Evolutionary conservation across 768 basidiomycete genomes (phyloP).

Genomic region (Tremella mesenterica): DNA sequence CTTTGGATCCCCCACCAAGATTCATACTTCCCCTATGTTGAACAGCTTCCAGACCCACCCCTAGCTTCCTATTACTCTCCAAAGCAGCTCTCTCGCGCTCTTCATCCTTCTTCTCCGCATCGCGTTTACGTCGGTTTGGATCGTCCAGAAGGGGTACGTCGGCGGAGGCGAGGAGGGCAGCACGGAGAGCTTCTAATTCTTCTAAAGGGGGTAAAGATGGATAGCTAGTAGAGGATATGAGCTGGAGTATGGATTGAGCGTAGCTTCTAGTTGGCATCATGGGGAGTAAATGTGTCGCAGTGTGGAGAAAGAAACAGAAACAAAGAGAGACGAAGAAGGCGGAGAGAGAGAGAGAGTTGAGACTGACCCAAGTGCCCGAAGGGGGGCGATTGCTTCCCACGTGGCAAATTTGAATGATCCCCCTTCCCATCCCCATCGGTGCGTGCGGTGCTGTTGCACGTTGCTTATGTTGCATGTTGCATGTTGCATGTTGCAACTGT

Average conservation of each 20-base stretch:
- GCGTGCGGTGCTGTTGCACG: too few relatives aligned
- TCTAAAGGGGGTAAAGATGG: constrained; percentile 11
- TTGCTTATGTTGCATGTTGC: too few relatives aligned
- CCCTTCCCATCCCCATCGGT: too few relatives aligned
- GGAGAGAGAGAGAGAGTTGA: neutral
- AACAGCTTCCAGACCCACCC: constrained; percentile 10
- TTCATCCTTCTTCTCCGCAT: constrained; percentile 5
- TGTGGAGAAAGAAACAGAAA: neutral
- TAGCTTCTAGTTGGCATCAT: neutral
- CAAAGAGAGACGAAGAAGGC: neutral
- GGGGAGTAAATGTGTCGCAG: neutral
- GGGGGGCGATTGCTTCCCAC: too few relatives aligned
- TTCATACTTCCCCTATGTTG: constrained; percentile 14
- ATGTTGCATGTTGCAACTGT: too few relatives aligned
- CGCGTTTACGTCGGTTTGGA: neutral
- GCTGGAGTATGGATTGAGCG: constrained; percentile 7
- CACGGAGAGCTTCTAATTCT: constrained; percentile 22
- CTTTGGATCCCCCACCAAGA: constrained; percentile 13
- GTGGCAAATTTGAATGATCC: too few relatives aligned
- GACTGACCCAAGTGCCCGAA: too few relatives aligned
- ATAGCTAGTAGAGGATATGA: constrained; percentile 29
- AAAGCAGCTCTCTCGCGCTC: constrained; percentile 8
- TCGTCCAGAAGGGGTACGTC: neutral
- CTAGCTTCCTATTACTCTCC: constrained; percentile 8
- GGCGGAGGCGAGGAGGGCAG: neutral